A percentile compares a stretch with the other conserved stretches of the same genome.
These are phyloP conservation scores for Pythium insidiosum DNA, from an alignment of 352 stramenopile genomes.

Conservation along the genomic window DNA sequence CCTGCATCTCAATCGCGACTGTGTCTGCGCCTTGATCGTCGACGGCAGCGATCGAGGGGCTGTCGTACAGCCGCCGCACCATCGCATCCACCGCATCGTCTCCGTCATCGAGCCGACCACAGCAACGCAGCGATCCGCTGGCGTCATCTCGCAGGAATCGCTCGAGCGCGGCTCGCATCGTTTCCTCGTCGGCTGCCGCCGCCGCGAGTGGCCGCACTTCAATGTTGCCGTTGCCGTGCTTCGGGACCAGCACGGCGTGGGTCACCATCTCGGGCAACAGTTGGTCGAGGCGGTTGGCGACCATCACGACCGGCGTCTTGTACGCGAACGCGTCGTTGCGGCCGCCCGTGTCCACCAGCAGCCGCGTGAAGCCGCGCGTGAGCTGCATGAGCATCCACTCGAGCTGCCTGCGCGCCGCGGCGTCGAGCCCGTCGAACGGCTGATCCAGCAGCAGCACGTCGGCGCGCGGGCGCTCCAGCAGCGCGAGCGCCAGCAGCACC, in stretches of 20 bases:
- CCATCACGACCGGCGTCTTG: slow-evolving; percentile 83
- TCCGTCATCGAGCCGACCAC: too few species aligned
- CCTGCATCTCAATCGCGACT: slow-evolving; percentile 26
- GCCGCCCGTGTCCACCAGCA: slow-evolving; percentile 86
- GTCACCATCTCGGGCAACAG: slow-evolving; percentile 75
- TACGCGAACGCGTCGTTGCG: slow-evolving; percentile 73
- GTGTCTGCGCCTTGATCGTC: background rate
- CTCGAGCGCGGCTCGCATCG: background rate
- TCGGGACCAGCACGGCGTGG: slow-evolving; percentile 44
- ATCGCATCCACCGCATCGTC: slow-evolving; percentile 10
- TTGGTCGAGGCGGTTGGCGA: slow-evolving; percentile 87
- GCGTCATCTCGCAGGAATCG: background rate
- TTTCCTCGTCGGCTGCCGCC: slow-evolving; percentile 1
- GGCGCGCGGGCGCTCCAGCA: slow-evolving; percentile 62
- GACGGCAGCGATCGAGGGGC: too few species aligned
- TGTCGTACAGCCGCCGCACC: slow-evolving; percentile 35
- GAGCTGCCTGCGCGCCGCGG: slow-evolving; percentile 62
- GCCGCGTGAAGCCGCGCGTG: slow-evolving; percentile 78
- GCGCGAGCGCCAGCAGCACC: slow-evolving; percentile 76
- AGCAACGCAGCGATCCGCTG: too few species aligned
- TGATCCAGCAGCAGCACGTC: slow-evolving; percentile 89
- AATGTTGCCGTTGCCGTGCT: too few species aligned
- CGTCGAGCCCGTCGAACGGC: slow-evolving; percentile 91
- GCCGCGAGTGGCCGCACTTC: too few species aligned
- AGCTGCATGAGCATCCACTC: slow-evolving; percentile 82